Conservation (phyloP, 83 land plant genomes). For the Picea abies region DNA sequence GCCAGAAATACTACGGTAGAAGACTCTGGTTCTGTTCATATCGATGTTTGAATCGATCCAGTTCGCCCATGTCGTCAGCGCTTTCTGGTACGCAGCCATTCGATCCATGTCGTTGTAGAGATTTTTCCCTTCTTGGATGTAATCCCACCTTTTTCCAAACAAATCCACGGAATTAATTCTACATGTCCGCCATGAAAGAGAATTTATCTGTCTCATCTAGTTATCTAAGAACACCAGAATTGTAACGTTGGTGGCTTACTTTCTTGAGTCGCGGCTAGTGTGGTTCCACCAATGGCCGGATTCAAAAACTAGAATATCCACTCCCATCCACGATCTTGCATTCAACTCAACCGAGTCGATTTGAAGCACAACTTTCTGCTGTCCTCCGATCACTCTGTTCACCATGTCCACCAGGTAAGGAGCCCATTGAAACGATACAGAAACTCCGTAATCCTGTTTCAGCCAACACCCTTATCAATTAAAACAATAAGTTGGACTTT, state of each 20-base stretch:
- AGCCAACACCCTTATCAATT: too few relatives aligned
- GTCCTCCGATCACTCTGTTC: constrained; percentile 29
- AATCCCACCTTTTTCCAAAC: constrained; percentile 54
- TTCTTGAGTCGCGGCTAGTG: constrained; percentile 47
- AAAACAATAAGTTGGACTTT: too few relatives aligned
- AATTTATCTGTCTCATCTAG: constrained; percentile 23
- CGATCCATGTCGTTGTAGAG: constrained; percentile 61
- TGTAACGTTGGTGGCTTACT: constrained; percentile 29
- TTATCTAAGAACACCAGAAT: too few relatives aligned
- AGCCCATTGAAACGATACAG: constrained; percentile 55
- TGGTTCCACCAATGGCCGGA: constrained; percentile 91
- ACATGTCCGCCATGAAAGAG: constrained; percentile 27
- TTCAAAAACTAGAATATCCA: constrained; percentile 73
- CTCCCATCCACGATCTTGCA: constrained; percentile 59
- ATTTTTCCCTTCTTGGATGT: constrained; percentile 36
- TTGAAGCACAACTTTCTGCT: constrained; percentile 37
- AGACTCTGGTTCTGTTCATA: constrained; percentile 40
- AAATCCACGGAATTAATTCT: background rate
- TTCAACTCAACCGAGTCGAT: constrained; percentile 63
- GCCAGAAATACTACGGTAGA: constrained; percentile 71
- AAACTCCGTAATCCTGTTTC: constrained; percentile 57
- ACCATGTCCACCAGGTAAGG: constrained; percentile 74
- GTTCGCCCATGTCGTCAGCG: constrained; percentile 63
- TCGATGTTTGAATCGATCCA: constrained; percentile 69
- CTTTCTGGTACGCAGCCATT: constrained; percentile 46